Evolutionary conservation across 1,139 yeast genomes (phyloP).

Genomic region (Meyerozyma sp.): DNA sequence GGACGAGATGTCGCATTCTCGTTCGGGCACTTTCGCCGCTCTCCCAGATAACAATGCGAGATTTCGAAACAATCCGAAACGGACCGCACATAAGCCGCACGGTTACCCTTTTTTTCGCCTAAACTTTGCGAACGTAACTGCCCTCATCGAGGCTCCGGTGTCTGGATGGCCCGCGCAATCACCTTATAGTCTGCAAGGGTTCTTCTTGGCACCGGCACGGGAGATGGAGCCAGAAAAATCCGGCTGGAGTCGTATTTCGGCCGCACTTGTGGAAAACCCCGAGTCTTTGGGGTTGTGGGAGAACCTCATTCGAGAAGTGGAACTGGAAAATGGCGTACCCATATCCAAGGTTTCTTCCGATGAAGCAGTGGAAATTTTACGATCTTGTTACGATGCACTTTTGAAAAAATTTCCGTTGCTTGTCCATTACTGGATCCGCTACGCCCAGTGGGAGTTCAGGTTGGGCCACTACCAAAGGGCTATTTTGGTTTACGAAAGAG

Average conservation of each 20-base stretch:
- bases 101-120: too few relatives aligned
- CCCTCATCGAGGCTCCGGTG: too few relatives aligned
- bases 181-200: too few relatives aligned
- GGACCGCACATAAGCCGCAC: too few relatives aligned
- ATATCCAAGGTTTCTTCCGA: constrained; percentile 41
- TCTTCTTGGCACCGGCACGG: too few relatives aligned
- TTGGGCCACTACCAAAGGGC: constrained; percentile 52
- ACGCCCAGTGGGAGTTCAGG: constrained; percentile 61
- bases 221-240: neutral
- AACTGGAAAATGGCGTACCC: constrained; percentile 24
- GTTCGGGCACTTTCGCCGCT: too few relatives aligned
- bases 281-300: constrained; percentile 49
- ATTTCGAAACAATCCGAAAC: too few relatives aligned
- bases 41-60: too few relatives aligned
- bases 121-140: too few relatives aligned
- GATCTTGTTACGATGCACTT: constrained; percentile 51
- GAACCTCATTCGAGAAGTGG: constrained; percentile 32
- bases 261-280: constrained; percentile 34
- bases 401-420: constrained; percentile 61
- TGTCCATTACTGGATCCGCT: constrained; percentile 77
- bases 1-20: too few relatives aligned
- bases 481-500: constrained; percentile 46
- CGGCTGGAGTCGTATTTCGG: constrained; percentile 18
- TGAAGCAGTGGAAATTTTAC: constrained; percentile 34
- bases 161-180: too few relatives aligned